These are phyloP conservation scores for Yamadazyma diddensiae DNA, from an alignment of 1,139 yeast species.

Conservation along the genomic window DNA sequence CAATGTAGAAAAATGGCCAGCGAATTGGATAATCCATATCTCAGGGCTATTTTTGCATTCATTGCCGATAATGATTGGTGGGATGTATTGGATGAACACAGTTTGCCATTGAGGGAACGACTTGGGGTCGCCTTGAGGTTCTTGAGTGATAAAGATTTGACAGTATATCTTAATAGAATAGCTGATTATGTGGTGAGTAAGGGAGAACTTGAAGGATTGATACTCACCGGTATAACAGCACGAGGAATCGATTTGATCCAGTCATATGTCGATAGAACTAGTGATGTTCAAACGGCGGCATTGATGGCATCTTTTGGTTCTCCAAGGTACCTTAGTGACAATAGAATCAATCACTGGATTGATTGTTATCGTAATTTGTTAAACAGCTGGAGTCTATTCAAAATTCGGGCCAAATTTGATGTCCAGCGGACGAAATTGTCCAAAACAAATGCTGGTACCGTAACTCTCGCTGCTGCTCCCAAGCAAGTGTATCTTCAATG, in stretches of 20 bases:
- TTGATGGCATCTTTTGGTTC: conserved; percentile 75
- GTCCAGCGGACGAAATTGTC: conserved; percentile 71
- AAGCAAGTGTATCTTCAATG: conserved; percentile 82
- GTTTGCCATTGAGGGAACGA: conserved; percentile 83
- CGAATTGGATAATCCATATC: conserved; percentile 84
- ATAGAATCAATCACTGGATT: conserved; percentile 73
- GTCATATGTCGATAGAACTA: conserved; percentile 82
- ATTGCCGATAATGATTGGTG: conserved; percentile 96
- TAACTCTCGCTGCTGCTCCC: conserved; percentile 53
- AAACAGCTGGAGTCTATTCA: conserved; percentile 82
- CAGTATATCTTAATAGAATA: conserved; percentile 63
- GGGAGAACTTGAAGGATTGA: conserved; percentile 90
- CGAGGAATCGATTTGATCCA: conserved; percentile 79
- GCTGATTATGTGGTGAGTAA: conserved; percentile 67
- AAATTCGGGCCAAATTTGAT: conserved; percentile 79
- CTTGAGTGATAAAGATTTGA: conserved; percentile 72
- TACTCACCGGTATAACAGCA: conserved; percentile 86
- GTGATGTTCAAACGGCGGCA: conserved; percentile 93
- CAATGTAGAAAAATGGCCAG: conserved; percentile 86
- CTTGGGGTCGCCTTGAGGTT: conserved; percentile 88
- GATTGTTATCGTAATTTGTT: conserved; percentile 69
- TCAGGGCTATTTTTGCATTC: conserved; percentile 89
- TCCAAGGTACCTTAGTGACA: conserved; percentile 76
- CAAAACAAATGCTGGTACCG: conserved; percentile 45
- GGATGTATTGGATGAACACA: conserved; percentile 88